These are phyloP conservation scores for Talaromyces sp. DNA, from an alignment of 2,329 filamentous ascomycete genomes.

Conservation along the genomic window DNA sequence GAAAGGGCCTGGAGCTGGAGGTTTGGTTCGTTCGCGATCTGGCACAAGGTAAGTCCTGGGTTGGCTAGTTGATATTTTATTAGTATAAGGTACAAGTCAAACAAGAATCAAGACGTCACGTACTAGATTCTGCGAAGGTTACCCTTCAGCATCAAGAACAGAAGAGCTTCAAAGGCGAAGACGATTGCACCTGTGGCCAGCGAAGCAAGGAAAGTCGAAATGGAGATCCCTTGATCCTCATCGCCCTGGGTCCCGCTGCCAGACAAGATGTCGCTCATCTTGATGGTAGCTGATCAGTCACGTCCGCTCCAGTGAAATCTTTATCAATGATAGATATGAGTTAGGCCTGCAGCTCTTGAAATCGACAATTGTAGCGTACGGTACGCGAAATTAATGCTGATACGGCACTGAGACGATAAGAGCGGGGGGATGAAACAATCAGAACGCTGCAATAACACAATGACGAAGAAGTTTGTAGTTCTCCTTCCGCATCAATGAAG, in stretches of 20 bases:
- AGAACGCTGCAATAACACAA: conserved; percentile 1
- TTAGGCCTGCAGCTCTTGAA: conserved; percentile 7
- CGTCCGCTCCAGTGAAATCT: background rate
- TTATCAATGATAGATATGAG: background rate
- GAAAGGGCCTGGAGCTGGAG: conserved; percentile 60
- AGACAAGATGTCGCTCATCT: conserved; percentile 31
- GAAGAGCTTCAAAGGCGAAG: conserved; percentile 59
- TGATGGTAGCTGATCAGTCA: background rate
- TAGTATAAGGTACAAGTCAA: conserved; percentile 16
- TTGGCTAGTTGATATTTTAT: conserved; percentile 51
- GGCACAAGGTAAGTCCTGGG: conserved; percentile 83
- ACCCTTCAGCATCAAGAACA: conserved; percentile 74
- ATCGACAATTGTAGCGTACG: background rate
- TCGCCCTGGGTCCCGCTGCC: conserved; percentile 35
- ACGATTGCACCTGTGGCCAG: conserved; percentile 59
- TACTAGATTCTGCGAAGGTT: conserved; percentile 81
- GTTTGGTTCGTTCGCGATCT: conserved; percentile 74
- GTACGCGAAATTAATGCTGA: background rate
- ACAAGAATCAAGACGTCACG: conserved; percentile 31
- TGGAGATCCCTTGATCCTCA: conserved; percentile 34
- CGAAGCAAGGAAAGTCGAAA: conserved; percentile 61
- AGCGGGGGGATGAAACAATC: background rate
- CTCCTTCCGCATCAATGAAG: background rate
- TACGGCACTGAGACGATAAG: conserved; percentile 11
- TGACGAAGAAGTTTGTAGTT: background rate